Percentiles rank a stretch among this genome's conserved stretches.
Evolutionary conservation across 2,329 filamentous ascomycete genomes (phyloP).

Genomic region (Didymella sp.): DNA sequence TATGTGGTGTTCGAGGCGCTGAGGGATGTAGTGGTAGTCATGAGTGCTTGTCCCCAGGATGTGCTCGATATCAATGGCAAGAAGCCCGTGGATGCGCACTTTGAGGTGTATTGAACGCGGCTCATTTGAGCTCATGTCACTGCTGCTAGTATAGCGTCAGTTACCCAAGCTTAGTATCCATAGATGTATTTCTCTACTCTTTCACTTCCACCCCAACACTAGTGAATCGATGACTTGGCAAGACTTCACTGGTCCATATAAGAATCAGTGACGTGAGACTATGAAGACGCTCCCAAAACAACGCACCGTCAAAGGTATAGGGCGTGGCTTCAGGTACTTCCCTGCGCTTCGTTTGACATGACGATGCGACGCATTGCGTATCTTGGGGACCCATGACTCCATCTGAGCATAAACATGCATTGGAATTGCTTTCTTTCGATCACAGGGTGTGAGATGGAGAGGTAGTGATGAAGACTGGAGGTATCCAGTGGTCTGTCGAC

Average conservation of each 20-base stretch:
- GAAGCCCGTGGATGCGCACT: conserved; percentile 55
- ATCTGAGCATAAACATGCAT: too few species aligned
- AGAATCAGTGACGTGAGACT: too few species aligned
- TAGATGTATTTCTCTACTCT: background rate
- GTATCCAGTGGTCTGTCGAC: background rate
- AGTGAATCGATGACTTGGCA: background rate
- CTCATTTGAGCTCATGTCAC: too few species aligned
- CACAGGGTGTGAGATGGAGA: too few species aligned
- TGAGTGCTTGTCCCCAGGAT: conserved; percentile 58
- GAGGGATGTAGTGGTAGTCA: conserved; percentile 56
- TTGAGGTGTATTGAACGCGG: conserved; percentile 31
- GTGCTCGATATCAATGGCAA: conserved; percentile 54
- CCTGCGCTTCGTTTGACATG: too few species aligned
- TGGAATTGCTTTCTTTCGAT: too few species aligned
- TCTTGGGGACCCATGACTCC: too few species aligned
- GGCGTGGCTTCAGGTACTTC: too few species aligned
- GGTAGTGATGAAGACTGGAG: background rate
- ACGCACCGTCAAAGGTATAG: too few species aligned
- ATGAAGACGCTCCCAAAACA: too few species aligned
- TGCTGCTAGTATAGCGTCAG: too few species aligned
- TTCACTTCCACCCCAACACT: background rate
- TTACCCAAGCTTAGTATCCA: background rate
- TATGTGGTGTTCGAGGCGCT: conserved; percentile 55
- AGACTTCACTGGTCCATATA: background rate
- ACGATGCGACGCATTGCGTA: too few species aligned